A percentile compares a stretch with the other conserved stretches of the same genome.
Evolutionary conservation across 805 yeast genomes (phyloP).

Genomic region (Metschnikowia bowlesiae): DNA sequence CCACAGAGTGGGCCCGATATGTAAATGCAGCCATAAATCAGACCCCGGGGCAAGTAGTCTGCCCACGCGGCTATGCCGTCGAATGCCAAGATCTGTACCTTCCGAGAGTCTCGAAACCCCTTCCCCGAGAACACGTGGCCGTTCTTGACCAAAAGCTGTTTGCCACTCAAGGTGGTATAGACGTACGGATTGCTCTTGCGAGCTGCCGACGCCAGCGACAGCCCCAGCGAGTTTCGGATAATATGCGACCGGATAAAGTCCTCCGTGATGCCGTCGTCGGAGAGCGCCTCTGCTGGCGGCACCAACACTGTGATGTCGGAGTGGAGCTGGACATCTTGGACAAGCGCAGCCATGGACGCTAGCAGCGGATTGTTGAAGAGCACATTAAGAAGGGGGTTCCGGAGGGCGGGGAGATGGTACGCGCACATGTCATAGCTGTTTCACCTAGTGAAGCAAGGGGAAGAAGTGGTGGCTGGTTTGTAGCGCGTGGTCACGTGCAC

Average conservation of each 20-base stretch:
- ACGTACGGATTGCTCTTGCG: conserved; percentile 38
- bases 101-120: conserved; percentile 49
- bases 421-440: neutral
- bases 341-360: conserved; percentile 37
- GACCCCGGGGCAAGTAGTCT: conserved; percentile 45
- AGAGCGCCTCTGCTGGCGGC: conserved; percentile 49
- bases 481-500: neutral
- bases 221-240: conserved; percentile 30
- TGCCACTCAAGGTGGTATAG: conserved; percentile 52
- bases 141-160: conserved; percentile 52
- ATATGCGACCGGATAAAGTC: conserved; percentile 66
- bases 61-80: conserved; percentile 52
- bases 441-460: neutral
- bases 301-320: conserved; percentile 56
- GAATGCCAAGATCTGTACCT: conserved; percentile 41
- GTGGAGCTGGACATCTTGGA: conserved; percentile 44
- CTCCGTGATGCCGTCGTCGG: conserved; percentile 49
- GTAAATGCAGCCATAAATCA: neutral
- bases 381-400: conserved; percentile 62
- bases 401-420: conserved; percentile 46
- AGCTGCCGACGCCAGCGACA: conserved; percentile 18
- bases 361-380: conserved; percentile 58
- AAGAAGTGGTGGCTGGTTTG: neutral
- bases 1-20: conserved; percentile 2
- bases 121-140: conserved; percentile 51